phyloP scores from a whole-genome alignment of 2,329 filamentous ascomycete genomes.

The Exophiala calicioides region DNA sequence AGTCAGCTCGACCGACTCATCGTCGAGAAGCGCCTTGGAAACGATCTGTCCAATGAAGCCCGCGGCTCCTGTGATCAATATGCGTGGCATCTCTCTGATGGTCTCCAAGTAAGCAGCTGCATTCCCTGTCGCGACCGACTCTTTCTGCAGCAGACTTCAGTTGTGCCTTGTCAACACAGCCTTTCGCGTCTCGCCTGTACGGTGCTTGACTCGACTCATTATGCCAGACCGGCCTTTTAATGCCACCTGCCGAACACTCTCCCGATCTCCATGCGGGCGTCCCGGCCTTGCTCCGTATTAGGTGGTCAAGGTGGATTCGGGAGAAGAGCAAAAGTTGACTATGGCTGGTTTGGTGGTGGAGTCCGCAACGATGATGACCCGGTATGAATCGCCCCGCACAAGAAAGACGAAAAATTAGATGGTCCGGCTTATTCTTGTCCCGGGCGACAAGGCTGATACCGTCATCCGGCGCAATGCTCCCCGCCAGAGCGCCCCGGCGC shows the following conservation, averaged over 20 bases:
- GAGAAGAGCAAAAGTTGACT: background rate
- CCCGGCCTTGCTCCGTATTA: no score
- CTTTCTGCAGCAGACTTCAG: constrained; percentile 1
- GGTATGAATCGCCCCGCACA: no score
- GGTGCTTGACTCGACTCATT: no score
- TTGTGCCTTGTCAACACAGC: constrained; percentile 1
- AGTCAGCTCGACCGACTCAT: constrained; percentile 49
- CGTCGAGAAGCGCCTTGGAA: constrained; percentile 56
- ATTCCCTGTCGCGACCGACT: background rate
- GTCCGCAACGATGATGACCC: constrained; percentile 9
- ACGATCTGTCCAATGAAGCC: constrained; percentile 66
- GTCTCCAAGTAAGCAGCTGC: constrained; percentile 22
- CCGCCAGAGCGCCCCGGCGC: no score
- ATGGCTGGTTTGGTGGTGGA: no score
- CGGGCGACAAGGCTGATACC: no score
- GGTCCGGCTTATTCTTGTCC: constrained; percentile 3
- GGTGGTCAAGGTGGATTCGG: no score
- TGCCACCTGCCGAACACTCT: constrained; percentile 3
- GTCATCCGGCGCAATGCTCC: constrained; percentile 4
- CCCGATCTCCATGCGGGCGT: background rate
- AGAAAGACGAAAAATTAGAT: no score
- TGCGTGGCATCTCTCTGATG: constrained; percentile 47
- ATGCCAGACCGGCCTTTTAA: no score
- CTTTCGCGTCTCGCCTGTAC: constrained; percentile 6
- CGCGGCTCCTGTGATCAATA: constrained; percentile 64